Evolutionary conservation across 2,329 filamentous ascomycete species (phyloP).

Genomic region (Aspergillus tubingensis): DNA sequence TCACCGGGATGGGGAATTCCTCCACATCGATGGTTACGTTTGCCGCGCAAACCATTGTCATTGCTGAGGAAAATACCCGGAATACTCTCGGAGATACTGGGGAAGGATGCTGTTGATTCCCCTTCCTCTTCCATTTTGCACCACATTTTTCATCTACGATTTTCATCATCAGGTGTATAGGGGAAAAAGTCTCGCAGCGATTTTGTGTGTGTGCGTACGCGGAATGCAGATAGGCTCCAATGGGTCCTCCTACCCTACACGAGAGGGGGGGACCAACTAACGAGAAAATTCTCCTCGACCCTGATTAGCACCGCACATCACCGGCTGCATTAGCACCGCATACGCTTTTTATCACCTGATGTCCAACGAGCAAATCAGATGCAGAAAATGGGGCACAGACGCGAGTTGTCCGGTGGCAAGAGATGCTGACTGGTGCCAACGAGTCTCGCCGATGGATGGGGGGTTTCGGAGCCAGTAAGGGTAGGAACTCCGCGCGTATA

Average conservation of each 20-base stretch:
- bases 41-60: neutral
- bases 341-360: conserved; percentile 21
- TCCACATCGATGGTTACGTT: neutral
- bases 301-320: conserved; percentile 17
- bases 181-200: no score
- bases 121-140: neutral
- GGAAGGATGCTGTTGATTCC: neutral
- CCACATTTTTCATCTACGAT: neutral
- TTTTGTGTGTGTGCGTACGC: neutral
- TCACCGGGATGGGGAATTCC: neutral
- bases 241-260: conserved; percentile 8
- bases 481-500: conserved; percentile 10
- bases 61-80: no score
- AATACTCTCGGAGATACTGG: neutral
- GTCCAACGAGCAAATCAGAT: conserved; percentile 16
- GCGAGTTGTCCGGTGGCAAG: conserved; percentile 11
- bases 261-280: neutral
- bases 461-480: neutral
- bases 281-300: neutral
- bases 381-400: conserved; percentile 13
- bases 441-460: conserved; percentile 5
- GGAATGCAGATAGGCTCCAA: conserved; percentile 3
- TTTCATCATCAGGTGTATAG: neutral
- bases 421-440: conserved; percentile 16
- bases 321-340: conserved; percentile 23